A percentile compares a stretch with the other conserved stretches of the same genome.
These are phyloP conservation scores for Periconia sp. DNA, from an alignment of 2,329 filamentous ascomycete species.

Conservation along the genomic window DNA sequence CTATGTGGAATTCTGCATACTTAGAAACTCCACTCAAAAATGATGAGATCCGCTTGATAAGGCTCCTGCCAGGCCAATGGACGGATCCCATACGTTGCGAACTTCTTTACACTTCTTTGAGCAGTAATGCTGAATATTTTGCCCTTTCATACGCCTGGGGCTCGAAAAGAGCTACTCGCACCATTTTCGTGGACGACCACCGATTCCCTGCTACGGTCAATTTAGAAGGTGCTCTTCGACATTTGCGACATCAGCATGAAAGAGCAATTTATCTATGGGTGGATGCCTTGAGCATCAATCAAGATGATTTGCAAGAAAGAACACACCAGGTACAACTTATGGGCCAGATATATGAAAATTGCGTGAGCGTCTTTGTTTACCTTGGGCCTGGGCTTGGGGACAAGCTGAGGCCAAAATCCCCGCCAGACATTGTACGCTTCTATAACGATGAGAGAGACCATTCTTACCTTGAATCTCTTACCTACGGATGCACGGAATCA, in stretches of 20 bases:
- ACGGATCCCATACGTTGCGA: conserved; percentile 16
- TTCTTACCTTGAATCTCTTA: neutral
- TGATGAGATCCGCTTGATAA: conserved; percentile 11
- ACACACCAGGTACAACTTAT: conserved; percentile 25
- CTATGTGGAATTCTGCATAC: neutral
- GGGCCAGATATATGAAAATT: conserved; percentile 20
- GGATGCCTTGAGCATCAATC: conserved; percentile 29
- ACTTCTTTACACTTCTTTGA: conserved; percentile 2
- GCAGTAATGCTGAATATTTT: conserved; percentile 7
- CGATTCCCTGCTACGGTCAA: conserved; percentile 16
- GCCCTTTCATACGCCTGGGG: conserved; percentile 26
- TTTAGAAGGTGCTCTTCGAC: conserved; percentile 17
- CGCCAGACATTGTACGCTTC: neutral
- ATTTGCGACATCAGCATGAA: conserved; percentile 13
- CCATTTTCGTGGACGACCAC: conserved; percentile 8
- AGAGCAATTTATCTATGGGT: conserved; percentile 17
- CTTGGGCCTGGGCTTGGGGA: conserved; percentile 14
- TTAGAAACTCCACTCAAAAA: neutral
- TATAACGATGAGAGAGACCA: conserved; percentile 1
- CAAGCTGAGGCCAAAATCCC: neutral
- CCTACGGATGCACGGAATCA: neutral
- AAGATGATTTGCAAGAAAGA: conserved; percentile 16
- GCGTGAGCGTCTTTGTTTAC: conserved; percentile 15
- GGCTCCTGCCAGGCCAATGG: conserved; percentile 17
- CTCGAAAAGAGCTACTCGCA: neutral